Conservation (phyloP, 148 eudicot species). For the Vaccinium darrowii region DNA sequence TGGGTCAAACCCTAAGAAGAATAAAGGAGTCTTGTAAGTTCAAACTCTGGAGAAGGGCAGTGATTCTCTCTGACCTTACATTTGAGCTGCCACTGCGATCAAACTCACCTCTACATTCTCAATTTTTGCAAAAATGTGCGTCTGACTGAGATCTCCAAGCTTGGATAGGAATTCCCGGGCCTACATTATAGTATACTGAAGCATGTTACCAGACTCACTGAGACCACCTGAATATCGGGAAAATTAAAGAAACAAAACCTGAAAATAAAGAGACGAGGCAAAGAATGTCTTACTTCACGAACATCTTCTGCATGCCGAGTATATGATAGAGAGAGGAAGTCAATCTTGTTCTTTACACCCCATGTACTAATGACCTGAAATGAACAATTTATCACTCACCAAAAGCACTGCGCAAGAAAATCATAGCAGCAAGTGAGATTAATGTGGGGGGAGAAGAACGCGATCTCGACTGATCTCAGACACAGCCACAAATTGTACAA, state of each 20-base stretch:
- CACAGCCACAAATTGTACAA: neutral
- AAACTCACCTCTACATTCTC: constrained; percentile 79
- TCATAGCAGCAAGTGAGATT: neutral
- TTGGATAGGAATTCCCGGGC: constrained; percentile 73
- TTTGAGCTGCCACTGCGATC: neutral
- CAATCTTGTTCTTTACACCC: constrained; percentile 91
- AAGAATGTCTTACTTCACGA: constrained; percentile 60
- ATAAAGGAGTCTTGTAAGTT: neutral
- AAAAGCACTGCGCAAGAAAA: constrained; percentile 7
- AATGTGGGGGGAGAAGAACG: neutral
- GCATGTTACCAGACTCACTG: neutral
- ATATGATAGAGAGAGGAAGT: constrained; percentile 82
- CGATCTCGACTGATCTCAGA: neutral
- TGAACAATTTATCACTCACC: constrained; percentile 14
- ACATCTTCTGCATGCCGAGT: constrained; percentile 97
- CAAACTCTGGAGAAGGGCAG: too few species aligned
- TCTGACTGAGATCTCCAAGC: constrained; percentile 80
- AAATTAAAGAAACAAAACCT: neutral
- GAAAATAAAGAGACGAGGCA: neutral
- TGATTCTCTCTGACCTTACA: neutral
- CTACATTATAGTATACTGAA: constrained; percentile 31
- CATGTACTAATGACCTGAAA: constrained; percentile 78
- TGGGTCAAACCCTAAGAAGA: constrained; percentile 71
- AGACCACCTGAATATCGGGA: neutral
- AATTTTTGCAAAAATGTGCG: constrained; percentile 91